Evolutionary conservation across 2,329 filamentous ascomycete genomes (phyloP).

Genomic region (Penicillium frequentans): DNA sequence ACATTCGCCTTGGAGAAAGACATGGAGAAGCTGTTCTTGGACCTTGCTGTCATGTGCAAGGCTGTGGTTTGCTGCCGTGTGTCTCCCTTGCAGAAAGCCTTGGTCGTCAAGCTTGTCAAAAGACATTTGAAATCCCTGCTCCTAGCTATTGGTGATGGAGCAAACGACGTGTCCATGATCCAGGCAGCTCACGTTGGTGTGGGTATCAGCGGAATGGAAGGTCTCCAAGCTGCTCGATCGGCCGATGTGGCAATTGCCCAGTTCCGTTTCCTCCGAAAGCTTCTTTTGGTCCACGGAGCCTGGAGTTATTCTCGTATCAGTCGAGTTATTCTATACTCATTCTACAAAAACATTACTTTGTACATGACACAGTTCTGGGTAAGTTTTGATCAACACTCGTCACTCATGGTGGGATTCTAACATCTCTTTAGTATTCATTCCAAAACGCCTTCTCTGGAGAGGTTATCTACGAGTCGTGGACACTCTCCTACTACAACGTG

Average conservation of each 20-base stretch:
- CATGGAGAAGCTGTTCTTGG: conserved; percentile 87
- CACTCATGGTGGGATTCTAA: conserved; percentile 6
- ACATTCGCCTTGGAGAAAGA: conserved; percentile 92
- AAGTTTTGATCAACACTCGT: conserved; percentile 40
- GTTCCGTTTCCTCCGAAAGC: conserved; percentile 90
- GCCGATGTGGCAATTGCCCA: conserved; percentile 95
- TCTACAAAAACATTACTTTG: conserved; percentile 98
- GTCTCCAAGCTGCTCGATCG: conserved; percentile 91
- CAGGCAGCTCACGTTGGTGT: conserved; percentile 97
- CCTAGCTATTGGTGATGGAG: conserved; percentile 93
- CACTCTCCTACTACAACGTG: conserved; percentile 98
- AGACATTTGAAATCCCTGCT: conserved; percentile 88
- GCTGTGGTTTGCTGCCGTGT: conserved; percentile 98
- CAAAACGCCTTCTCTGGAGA: conserved; percentile 97
- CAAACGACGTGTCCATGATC: conserved; percentile 99
- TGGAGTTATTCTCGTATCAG: conserved; percentile 98
- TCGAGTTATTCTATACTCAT: conserved; percentile 97
- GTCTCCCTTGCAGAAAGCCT: conserved; percentile 91
- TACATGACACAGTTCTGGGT: conserved; percentile 99
- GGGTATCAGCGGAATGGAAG: conserved; percentile 95
- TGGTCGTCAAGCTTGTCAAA: conserved; percentile 98
- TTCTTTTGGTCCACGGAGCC: conserved; percentile 89
- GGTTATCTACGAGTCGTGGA: conserved; percentile 99
- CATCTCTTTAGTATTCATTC: conserved; percentile 74
- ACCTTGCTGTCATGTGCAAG: conserved; percentile 93